A percentile compares a stretch with the other conserved stretches of the same genome.
phyloP scores from a whole-genome alignment of 495 filamentous ascomycete species.

The Ascobolus immersus region DNA sequence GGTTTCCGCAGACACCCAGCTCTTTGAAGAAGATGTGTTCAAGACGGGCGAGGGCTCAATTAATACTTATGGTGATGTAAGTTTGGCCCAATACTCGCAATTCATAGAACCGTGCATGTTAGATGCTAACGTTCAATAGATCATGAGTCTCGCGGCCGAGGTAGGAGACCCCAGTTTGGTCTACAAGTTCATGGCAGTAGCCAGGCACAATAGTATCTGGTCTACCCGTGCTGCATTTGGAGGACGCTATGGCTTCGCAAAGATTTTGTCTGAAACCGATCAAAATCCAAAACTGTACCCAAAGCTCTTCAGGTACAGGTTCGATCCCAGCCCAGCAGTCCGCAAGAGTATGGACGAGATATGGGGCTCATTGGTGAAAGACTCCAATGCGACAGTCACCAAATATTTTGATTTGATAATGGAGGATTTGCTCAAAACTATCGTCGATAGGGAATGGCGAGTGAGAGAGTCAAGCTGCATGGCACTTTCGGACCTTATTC shows the following conservation, averaged over 20 bases:
- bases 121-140: conserved; percentile 32
- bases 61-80: conserved; percentile 46
- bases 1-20: conserved; percentile 64
- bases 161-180: conserved; percentile 83
- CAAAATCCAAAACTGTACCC: conserved; percentile 81
- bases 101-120: not conserved
- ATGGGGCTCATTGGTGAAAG: conserved; percentile 78
- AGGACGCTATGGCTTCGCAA: conserved; percentile 79
- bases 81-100: not conserved
- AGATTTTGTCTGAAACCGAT: conserved; percentile 48
- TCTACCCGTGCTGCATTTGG: conserved; percentile 80
- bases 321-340: conserved; percentile 81
- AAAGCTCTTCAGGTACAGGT: conserved; percentile 78
- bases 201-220: conserved; percentile 86
- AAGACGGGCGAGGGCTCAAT: conserved; percentile 63
- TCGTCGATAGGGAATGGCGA: conserved; percentile 58
- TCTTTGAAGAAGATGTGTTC: conserved; percentile 81
- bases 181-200: conserved; percentile 91
- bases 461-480: conserved; percentile 74
- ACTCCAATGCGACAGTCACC: conserved; percentile 44
- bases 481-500: conserved; percentile 54
- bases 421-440: conserved; percentile 55
- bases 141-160: conserved; percentile 76
- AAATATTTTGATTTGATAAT: conserved; percentile 64
- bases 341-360: conserved; percentile 90